phyloP scores from a whole-genome alignment of 768 basidiomycete genomes.

The Sporobolomyces phaffii region DNA sequence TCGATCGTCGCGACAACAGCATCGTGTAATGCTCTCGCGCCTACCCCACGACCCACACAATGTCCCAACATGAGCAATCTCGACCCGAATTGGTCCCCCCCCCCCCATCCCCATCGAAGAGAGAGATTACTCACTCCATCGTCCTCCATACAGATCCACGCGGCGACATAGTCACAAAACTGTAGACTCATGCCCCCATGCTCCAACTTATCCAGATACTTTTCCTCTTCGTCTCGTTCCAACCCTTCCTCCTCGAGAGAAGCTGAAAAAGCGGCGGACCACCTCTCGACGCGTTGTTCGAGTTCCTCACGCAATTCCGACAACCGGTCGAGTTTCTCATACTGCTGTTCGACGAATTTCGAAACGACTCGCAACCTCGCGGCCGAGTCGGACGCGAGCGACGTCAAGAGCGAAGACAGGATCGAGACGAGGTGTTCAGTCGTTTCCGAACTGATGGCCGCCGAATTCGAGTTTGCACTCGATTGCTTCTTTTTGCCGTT shows the following conservation, averaged over 20 bases:
- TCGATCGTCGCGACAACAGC: conserved; percentile 68
- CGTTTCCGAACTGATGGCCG: conserved; percentile 64
- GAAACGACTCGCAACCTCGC: conserved; percentile 72
- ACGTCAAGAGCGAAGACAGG: conserved; percentile 77
- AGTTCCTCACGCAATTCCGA: conserved; percentile 76
- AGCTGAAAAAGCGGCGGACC: conserved; percentile 52
- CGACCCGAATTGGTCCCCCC: no score
- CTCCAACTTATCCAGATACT: conserved; percentile 80
- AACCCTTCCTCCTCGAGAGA: conserved; percentile 53
- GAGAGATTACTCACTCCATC: conserved; percentile 69
- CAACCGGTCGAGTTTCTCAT: conserved; percentile 90
- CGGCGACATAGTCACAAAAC: conserved; percentile 85
- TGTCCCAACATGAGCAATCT: no score
- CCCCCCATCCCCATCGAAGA: no score
- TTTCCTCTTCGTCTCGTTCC: conserved; percentile 60
- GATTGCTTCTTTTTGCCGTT: conserved; percentile 57
- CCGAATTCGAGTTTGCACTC: no score
- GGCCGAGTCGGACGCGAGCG: conserved; percentile 75
- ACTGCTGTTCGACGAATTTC: conserved; percentile 88
- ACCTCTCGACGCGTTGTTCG: conserved; percentile 57
- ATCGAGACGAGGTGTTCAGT: conserved; percentile 81
- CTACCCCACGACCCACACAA: conserved; percentile 48
- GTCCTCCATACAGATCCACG: conserved; percentile 96
- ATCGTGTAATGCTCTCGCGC: conserved; percentile 66
- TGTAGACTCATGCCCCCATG: conserved; percentile 83